These are phyloP conservation scores for Coffea humblotiana DNA, from an alignment of 305 asterid genomes.

Conservation along the genomic window DNA sequence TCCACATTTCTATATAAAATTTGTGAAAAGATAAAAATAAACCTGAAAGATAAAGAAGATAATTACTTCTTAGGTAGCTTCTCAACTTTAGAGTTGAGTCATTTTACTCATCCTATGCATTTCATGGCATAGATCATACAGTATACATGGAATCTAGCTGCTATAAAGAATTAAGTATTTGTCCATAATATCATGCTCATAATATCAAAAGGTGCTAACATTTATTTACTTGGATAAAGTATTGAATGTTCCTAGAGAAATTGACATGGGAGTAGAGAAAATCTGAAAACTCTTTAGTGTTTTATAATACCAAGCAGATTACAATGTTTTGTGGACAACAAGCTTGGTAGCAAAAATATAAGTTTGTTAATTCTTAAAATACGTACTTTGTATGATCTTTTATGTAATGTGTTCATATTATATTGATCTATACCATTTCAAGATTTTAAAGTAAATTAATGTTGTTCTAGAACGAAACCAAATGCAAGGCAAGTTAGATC, in stretches of 20 bases:
- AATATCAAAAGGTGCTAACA: background rate
- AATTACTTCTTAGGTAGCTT: too few relatives aligned
- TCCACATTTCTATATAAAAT: too few relatives aligned
- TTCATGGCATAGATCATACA: too few relatives aligned
- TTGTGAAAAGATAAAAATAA: too few relatives aligned
- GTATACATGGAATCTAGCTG: background rate
- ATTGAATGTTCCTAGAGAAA: constrained; percentile 9
- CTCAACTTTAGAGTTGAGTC: too few relatives aligned
- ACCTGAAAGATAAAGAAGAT: too few relatives aligned
- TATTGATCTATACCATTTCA: background rate
- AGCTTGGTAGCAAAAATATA: constrained; percentile 16
- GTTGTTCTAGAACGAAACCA: constrained; percentile 19
- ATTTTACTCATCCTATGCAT: too few relatives aligned
- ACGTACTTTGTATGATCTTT: background rate
- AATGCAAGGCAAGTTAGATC: background rate
- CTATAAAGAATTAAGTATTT: background rate
- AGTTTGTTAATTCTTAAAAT: background rate
- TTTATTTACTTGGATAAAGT: background rate
- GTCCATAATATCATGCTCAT: background rate
- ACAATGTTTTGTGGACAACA: constrained; percentile 20
- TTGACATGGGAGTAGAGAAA: background rate
- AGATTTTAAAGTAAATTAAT: background rate
- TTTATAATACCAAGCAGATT: constrained; percentile 1
- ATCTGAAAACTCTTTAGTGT: background rate
- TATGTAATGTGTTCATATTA: background rate